phyloP scores from a whole-genome alignment of 768 basidiomycete species.

The Boletus rubroflammeus region DNA sequence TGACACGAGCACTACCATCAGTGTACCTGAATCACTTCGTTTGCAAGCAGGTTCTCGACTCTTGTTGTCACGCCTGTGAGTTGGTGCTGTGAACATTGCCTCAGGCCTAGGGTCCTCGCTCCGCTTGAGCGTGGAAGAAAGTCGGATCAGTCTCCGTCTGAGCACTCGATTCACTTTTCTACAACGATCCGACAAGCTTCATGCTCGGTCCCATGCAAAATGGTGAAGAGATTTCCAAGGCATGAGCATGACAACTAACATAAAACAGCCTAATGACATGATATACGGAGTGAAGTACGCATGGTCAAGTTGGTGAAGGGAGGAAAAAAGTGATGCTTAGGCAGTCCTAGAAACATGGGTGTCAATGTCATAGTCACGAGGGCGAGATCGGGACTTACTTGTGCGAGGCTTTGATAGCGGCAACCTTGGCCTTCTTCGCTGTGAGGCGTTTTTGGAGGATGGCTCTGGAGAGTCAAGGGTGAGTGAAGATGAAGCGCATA shows the following conservation, averaged over 20 bases:
- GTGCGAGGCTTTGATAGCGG: slow-evolving; percentile 84
- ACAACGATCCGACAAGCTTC: too few species aligned
- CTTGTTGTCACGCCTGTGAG: not conserved
- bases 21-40: too few species aligned
- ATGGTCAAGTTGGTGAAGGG: slow-evolving; percentile 5
- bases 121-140: not conserved
- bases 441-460: slow-evolving; percentile 85
- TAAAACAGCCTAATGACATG: slow-evolving; percentile 23
- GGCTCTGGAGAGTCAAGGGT: slow-evolving; percentile 35
- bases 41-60: not conserved
- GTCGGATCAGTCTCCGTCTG: not conserved
- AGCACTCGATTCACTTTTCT: not conserved
- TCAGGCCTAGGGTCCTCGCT: too few species aligned
- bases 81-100: not conserved
- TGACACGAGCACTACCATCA: not conserved
- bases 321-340: slow-evolving; percentile 8
- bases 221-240: not conserved
- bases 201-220: not conserved
- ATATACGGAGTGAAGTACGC: slow-evolving; percentile 20
- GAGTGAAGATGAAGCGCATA: not conserved
- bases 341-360: slow-evolving; percentile 12
- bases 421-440: slow-evolving; percentile 90
- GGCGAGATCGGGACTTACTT: slow-evolving; percentile 38
- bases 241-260: slow-evolving; percentile 16
- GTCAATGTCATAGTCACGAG: not conserved